These are phyloP conservation scores for Chlamydomonas sphaeroides DNA, from an alignment of 139 green algal genomes.

Conservation along the genomic window DNA sequence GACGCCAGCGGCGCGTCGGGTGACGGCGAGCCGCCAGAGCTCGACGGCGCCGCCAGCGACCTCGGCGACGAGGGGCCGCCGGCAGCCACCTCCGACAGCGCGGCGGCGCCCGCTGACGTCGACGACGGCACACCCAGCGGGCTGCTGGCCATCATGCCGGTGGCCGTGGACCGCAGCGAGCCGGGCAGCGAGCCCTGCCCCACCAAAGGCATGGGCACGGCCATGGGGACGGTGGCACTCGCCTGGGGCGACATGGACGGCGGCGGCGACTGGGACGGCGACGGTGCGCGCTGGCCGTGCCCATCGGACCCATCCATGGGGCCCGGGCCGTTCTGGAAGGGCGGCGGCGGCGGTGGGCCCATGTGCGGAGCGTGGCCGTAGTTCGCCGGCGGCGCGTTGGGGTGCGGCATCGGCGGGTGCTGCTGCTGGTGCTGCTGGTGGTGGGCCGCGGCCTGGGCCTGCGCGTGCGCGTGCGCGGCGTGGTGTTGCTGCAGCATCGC, in stretches of 20 bases:
- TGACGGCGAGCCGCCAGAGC: constrained; percentile 3
- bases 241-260: no score
- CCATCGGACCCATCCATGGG: no score
- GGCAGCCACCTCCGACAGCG: not conserved
- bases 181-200: not conserved
- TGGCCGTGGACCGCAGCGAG: constrained; percentile 12
- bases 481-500: constrained; percentile 33
- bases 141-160: no score
- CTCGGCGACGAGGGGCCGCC: not conserved
- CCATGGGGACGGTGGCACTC: no score
- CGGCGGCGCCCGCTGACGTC: not conserved
- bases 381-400: no score
- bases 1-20: not conserved
- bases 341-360: no score
- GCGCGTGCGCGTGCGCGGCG: not conserved
- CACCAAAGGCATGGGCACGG: no score
- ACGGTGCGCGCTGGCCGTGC: no score
- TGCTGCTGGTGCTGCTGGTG: not conserved
- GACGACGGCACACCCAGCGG: no score
- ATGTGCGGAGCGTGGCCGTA: not conserved
- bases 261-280: no score
- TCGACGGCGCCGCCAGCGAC: not conserved
- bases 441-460: not conserved
- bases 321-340: no score
- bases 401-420: not conserved